These are phyloP conservation scores for Cytospora leucostoma DNA, from an alignment of 2,329 filamentous ascomycete genomes.

Conservation along the genomic window DNA sequence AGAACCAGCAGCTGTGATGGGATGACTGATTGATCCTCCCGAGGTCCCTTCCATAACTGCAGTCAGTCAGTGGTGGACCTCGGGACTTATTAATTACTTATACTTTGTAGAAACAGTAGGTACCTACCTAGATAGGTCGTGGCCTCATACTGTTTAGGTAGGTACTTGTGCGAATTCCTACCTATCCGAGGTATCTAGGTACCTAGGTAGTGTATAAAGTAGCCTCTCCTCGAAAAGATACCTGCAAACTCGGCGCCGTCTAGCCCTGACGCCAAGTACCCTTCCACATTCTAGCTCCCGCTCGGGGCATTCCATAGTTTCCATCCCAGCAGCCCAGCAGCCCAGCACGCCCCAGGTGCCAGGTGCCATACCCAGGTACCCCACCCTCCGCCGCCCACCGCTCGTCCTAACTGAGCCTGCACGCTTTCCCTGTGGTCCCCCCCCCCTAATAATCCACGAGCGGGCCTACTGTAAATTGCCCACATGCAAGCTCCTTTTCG, in stretches of 20 bases:
- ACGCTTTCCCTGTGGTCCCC: conserved; percentile 9
- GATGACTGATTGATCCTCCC: no score
- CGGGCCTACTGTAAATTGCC: conserved; percentile 26
- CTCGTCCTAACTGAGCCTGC: conserved; percentile 2
- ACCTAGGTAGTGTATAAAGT: background rate
- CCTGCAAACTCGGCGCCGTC: background rate
- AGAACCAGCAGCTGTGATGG: no score
- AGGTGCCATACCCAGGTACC: background rate
- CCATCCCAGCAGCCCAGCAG: no score
- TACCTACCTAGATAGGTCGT: background rate
- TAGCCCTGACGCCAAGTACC: background rate
- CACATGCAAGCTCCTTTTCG: conserved; percentile 22
- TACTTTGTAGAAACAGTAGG: no score
- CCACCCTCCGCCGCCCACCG: conserved; percentile 3
- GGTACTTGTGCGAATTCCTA: background rate
- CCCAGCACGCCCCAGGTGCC: background rate
- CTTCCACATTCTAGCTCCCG: background rate
- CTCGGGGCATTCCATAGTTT: conserved; percentile 1
- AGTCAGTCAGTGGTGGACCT: no score
- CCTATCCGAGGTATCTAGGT: background rate
- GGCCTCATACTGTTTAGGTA: no score
- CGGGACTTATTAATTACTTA: no score
- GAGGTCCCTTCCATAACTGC: no score
- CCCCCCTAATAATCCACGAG: conserved; percentile 19
- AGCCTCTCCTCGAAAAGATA: background rate